Evolutionary conservation across 1,284 basidiomycete species (phyloP).

Genomic region (Flammula alnicola): DNA sequence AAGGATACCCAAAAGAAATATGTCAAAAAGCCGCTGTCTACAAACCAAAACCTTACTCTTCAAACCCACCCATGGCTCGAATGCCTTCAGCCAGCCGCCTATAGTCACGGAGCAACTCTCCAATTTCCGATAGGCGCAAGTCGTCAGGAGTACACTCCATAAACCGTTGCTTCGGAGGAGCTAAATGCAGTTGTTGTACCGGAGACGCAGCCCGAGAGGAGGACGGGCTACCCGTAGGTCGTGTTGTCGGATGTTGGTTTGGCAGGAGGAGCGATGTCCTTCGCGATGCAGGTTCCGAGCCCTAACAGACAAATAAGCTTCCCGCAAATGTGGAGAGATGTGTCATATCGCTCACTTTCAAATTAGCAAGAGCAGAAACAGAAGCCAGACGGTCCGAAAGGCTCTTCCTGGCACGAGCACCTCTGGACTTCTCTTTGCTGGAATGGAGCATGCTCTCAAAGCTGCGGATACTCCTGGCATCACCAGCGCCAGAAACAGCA

Average conservation of each 20-base stretch:
- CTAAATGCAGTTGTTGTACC: slow-evolving; percentile 29
- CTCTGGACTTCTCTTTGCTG: slow-evolving; percentile 38
- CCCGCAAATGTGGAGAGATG: neutral
- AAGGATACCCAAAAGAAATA: too few relatives aligned
- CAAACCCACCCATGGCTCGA: slow-evolving; percentile 47
- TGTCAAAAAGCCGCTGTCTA: too few relatives aligned
- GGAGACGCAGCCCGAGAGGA: slow-evolving; percentile 53
- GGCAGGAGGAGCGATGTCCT: slow-evolving; percentile 46
- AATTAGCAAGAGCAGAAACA: slow-evolving; percentile 60
- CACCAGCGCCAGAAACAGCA: slow-evolving; percentile 41
- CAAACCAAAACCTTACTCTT: slow-evolving; percentile 24
- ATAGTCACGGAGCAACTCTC: slow-evolving; percentile 77
- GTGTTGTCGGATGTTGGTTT: slow-evolving; percentile 27
- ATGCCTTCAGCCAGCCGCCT: slow-evolving; percentile 62
- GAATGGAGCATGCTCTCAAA: slow-evolving; percentile 82
- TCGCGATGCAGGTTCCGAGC: slow-evolving; percentile 41
- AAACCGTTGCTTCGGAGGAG: slow-evolving; percentile 69
- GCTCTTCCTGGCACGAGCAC: slow-evolving; percentile 25
- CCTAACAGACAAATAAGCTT: neutral
- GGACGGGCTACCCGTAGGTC: slow-evolving; percentile 41
- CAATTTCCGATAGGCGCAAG: slow-evolving; percentile 75
- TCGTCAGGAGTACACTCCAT: slow-evolving; percentile 74
- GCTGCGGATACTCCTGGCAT: slow-evolving; percentile 74
- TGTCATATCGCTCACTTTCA: slow-evolving; percentile 38
- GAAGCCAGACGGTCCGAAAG: slow-evolving; percentile 78